These are phyloP conservation scores for Pyrus betulifolia DNA, from an alignment of 306 rosid genomes.

Conservation along the genomic window DNA sequence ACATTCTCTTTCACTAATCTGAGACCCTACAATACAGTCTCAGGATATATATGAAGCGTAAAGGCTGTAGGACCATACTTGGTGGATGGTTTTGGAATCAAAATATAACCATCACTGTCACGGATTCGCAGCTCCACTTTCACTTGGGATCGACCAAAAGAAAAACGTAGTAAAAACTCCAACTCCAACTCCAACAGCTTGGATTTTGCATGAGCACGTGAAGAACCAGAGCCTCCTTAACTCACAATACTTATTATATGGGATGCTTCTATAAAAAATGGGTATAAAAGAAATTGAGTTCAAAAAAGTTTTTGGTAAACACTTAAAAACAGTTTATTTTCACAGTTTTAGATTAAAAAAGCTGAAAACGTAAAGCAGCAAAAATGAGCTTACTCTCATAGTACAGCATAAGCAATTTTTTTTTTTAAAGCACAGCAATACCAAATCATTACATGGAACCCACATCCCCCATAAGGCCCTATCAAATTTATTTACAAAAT, in stretches of 20 bases:
- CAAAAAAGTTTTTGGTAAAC: too few species aligned
- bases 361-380: too few species aligned
- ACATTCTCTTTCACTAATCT: background rate
- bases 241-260: background rate
- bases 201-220: constrained; percentile 37
- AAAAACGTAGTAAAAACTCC: background rate
- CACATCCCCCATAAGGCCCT: constrained; percentile 8
- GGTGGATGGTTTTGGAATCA: constrained; percentile 12
- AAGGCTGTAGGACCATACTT: constrained; percentile 14
- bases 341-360: too few species aligned
- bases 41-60: background rate
- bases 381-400: too few species aligned
- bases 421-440: too few species aligned
- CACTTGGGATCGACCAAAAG: background rate
- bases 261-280: too few species aligned
- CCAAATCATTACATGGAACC: constrained; percentile 3
- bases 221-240: constrained; percentile 13
- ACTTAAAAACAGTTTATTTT: too few species aligned
- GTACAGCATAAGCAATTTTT: too few species aligned
- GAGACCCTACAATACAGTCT: background rate
- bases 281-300: too few species aligned
- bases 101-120: background rate
- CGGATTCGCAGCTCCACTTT: background rate
- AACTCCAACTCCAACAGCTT: constrained; percentile 7
- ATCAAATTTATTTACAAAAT: constrained; percentile 13